Evolutionary conservation across 768 basidiomycete genomes (phyloP), one percentile per base, ranked within the genome.

Genomic region (Trametes meyenii): DNA sequence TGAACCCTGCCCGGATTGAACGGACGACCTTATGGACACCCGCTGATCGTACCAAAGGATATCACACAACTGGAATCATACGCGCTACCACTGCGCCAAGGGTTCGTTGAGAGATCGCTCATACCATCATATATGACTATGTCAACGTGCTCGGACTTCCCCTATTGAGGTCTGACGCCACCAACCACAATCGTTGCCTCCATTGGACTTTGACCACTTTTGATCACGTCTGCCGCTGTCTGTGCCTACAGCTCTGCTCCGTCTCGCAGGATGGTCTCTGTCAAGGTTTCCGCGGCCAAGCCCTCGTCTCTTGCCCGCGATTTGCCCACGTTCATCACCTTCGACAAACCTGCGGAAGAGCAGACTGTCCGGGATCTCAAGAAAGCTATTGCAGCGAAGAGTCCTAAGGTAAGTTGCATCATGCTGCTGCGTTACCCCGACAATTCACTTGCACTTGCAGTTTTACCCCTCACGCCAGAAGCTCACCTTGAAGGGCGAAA

Each of bases 391-490:
- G 78, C 84, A 10, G 72, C 76, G 50, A 81, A 80, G 60, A 81
- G 77, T 64, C 85, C 85, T n/a, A 77, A 76, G 68, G 86, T 81
- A 60, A 39, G 78, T 70, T 4, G 10, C 5, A 0, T 19, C 19
- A 33, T 24, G 21, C 38, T 23, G n/a, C 14, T 8, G 10, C 1
- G 8, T 5, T 17, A 19, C 5, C 11, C 26, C 66, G 13, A 60
- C 38, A 39, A 45, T 43, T 24, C 33, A 21, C 3, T 13, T n/a
- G 11, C 33, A 21, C 3, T 13, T n/a, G 11, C 36, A 97, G 94
- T 84, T 96, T 65, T 81, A 85, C 60, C 69, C 81, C 0, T 74
- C 85, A 49, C 83, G 94, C 16, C 95, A 96, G 70, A 89, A 88
- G 68, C 73, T 97, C 13, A 78, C 85, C 1, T 72, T 87, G 3